Evolutionary conservation across 208 protist genomes (phyloP).

Genomic region (Leishmania mexicana): DNA sequence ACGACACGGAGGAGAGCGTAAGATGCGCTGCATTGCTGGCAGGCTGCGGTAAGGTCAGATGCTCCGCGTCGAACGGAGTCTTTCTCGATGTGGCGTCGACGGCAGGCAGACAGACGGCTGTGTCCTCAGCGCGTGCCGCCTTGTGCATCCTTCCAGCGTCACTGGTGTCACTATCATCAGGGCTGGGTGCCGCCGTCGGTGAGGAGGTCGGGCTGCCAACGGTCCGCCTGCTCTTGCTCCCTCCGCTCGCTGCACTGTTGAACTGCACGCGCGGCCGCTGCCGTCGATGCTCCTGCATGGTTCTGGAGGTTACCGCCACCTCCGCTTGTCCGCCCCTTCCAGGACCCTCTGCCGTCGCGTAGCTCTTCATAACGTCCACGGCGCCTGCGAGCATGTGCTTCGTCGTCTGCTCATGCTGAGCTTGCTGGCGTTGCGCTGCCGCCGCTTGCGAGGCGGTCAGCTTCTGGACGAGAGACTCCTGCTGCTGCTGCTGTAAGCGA

Average conservation of each 20-base stretch:
- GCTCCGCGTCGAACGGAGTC: not conserved
- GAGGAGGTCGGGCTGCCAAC: not conserved
- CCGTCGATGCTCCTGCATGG: not conserved
- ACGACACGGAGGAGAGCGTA: not conserved
- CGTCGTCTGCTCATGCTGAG: conserved; percentile 26
- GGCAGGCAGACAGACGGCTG: not conserved
- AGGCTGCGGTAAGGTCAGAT: conserved; percentile 7
- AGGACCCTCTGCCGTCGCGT: conserved; percentile 6
- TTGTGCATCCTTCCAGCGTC: not conserved
- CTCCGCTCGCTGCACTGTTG: not conserved
- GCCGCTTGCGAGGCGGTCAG: conserved; percentile 37
- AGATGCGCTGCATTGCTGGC: not conserved
- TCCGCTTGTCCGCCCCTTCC: not conserved
- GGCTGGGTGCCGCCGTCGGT: not conserved
- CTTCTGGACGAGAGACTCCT: conserved; percentile 51
- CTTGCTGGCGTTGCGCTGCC: conserved; percentile 28
- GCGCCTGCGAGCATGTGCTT: conserved; percentile 39
- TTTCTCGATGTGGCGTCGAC: not conserved
- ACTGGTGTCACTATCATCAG: not conserved
- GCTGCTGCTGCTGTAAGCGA: conserved; percentile 44
- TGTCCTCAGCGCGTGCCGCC: not conserved
- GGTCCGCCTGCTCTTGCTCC: not conserved
- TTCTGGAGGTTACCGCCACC: not conserved
- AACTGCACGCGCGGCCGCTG: not conserved
- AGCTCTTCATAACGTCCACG: conserved; percentile 37